Conservation (phyloP, 257 asterid genomes). For the Lithospermum erythrorhizon region DNA sequence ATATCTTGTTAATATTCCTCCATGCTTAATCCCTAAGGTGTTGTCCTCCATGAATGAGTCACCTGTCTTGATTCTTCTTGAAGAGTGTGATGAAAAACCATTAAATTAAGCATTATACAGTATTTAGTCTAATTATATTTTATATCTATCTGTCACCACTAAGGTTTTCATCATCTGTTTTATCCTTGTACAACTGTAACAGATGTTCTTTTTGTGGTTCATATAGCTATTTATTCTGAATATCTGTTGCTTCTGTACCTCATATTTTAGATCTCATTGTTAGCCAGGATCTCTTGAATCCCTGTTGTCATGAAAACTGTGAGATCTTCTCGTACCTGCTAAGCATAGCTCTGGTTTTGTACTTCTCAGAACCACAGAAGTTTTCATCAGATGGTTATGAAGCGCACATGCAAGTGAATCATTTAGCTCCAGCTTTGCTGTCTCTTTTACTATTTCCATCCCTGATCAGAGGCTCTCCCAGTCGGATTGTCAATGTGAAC, state of each 20-base stretch:
- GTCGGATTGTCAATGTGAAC: constrained; percentile 84
- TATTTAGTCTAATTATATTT: too few relatives aligned
- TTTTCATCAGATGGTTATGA: constrained; percentile 80
- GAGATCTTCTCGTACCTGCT: not conserved
- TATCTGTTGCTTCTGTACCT: not conserved
- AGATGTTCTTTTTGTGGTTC: not conserved
- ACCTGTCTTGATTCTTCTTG: too few relatives aligned
- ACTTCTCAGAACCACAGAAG: constrained; percentile 70
- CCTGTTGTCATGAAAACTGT: too few relatives aligned
- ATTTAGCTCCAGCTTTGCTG: constrained; percentile 94
- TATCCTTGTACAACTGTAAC: too few relatives aligned
- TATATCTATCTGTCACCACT: too few relatives aligned
- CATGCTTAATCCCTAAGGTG: too few relatives aligned
- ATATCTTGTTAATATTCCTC: not conserved
- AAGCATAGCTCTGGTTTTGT: constrained; percentile 1
- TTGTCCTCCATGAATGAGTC: too few relatives aligned
- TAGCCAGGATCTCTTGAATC: not conserved
- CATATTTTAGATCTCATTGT: not conserved
- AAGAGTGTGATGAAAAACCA: too few relatives aligned
- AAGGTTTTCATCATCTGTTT: not conserved
- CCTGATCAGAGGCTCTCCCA: constrained; percentile 84
- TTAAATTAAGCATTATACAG: too few relatives aligned
- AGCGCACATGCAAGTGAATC: constrained; percentile 95
- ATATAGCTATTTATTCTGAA: not conserved
- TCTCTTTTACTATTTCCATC: constrained; percentile 87